These are phyloP conservation scores for Erysimum cheiri DNA, from an alignment of 441 rosid species.

Conservation along the genomic window DNA sequence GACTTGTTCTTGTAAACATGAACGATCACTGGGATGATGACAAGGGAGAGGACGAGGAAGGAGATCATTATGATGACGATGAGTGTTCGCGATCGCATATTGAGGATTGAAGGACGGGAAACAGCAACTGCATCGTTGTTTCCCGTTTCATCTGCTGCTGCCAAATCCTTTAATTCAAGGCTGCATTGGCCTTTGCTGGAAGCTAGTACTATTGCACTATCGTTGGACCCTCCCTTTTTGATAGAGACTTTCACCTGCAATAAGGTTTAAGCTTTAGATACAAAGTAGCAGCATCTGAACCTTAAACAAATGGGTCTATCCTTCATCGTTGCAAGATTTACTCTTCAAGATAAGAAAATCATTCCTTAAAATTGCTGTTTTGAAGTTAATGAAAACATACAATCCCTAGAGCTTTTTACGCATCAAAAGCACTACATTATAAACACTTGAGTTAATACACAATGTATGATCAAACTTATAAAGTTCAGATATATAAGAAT, in stretches of 20 bases:
- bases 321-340: background rate
- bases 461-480: background rate
- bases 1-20: conserved; percentile 49
- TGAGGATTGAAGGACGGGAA: conserved; percentile 44
- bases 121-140: conserved; percentile 38
- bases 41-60: conserved; percentile 50
- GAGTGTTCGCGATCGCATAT: conserved; percentile 48
- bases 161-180: conserved; percentile 64
- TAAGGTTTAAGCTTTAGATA: background rate
- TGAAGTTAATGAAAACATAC: background rate
- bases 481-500: background rate
- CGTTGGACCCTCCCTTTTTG: conserved; percentile 43
- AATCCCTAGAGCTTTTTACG: background rate
- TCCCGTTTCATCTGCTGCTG: conserved; percentile 47
- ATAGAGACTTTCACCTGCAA: conserved; percentile 72
- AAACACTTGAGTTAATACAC: background rate
- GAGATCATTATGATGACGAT: conserved; percentile 44
- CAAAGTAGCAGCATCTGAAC: background rate
- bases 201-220: conserved; percentile 50
- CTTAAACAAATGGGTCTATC: background rate
- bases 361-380: background rate
- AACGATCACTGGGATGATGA: conserved; percentile 54
- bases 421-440: background rate
- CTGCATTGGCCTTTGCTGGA: conserved; percentile 62
- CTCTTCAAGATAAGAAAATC: background rate